Base-by-base conservation (phyloP, 495 filamentous ascomycete species). In the Lasiosphaeriaceae sp. region DNA sequence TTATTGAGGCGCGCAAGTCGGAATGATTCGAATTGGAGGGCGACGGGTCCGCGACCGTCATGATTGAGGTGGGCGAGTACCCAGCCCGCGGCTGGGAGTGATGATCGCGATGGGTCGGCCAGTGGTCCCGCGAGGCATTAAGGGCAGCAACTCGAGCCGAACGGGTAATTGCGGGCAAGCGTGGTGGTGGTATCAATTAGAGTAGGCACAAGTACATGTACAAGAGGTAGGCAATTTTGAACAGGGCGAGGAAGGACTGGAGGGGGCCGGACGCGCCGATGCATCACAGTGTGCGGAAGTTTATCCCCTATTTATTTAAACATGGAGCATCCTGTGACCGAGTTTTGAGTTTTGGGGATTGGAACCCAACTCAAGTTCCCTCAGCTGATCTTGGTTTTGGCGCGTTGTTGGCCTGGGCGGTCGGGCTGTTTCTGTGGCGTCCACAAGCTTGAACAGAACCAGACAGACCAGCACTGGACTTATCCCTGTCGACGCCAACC, bases 21-120 rank as follows among this genome's bases (percentile, higher is more conserved):
- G 67, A 63, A 20, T 51, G 54, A 22, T 64, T 62, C 11, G 66
- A 67, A 16, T 56, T 55, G 11, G 67, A 64, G 34, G 63, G 56
- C 50, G 63, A 65, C 44, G 52, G 56, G 24, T 29, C 45, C 46
- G 53, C 23, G 24, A 55, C 51, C 22, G 63, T 59, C 67, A 70
- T 70, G 56, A 39, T 50, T 53, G 56, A 47, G 44, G 31, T 37
- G 20, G 43, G 43, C 20, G 26, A 20, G 21, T 34, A 21, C 51
- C 52, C 51, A 46, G 26, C 26, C 26, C 47, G 19, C 52, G 52
- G 45, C 52, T 21, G 24, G 29, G 45, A 20, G 23, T n/a, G 48
- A 24, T 24, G 37, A 22, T 16, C 8, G 51, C 46, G 57, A 50
- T 16, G 20, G 47, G 12, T 43, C 39, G 39, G 39, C 39, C 16